Base-by-base conservation (phyloP, 495 filamentous ascomycete species). In the Penicillium coffeae region DNA sequence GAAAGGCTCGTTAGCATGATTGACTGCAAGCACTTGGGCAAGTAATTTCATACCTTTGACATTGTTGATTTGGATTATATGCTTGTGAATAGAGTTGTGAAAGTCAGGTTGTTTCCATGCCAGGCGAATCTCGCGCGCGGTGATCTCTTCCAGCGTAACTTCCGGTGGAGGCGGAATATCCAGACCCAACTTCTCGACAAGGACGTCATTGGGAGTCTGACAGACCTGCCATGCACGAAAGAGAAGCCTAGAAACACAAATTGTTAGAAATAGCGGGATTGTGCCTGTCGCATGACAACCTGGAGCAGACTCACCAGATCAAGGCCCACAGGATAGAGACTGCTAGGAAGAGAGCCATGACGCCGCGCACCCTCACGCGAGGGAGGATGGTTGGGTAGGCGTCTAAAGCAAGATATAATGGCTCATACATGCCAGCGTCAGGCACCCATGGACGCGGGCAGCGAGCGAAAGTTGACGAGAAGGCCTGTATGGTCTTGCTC, bases 21-120 rank as follows among this genome's bases (percentile, higher is more conserved):
- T 68, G 56, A 16, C 22, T 20, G 32, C n/a, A 9, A 16, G 15
- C 8, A n/a, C 37, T 8, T 18, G 20, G 6, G 14, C 3, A 8
- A 8, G 30, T 19, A 21, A 38, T 8, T 18, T 15, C 42, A 35
- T 68, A 94, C 90, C 88, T 71, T 90, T 90, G 27, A 89, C 83
- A 27, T 91, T 91, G 61, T 98, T 97, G 45, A 96, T 83, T 56
- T 94, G 88, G 32, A 98, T 90, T 18, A 91, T 80, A 62, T 95
- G 89, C 69, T 90, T 93, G 12, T 86, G 76, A 42, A 91, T 86
- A 10, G 87, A 85, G 48, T 87, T 84, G 45, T 84, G 84, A 59
- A 83, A 79, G 35, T 87, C 83, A 1, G 87, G 84, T 42, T 87
- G 79, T 44, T 89, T 90, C 90, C 91, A 96, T 58, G 91, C 90